Conservation (phyloP, 768 basidiomycete species). For the Calocybe indica region DNA sequence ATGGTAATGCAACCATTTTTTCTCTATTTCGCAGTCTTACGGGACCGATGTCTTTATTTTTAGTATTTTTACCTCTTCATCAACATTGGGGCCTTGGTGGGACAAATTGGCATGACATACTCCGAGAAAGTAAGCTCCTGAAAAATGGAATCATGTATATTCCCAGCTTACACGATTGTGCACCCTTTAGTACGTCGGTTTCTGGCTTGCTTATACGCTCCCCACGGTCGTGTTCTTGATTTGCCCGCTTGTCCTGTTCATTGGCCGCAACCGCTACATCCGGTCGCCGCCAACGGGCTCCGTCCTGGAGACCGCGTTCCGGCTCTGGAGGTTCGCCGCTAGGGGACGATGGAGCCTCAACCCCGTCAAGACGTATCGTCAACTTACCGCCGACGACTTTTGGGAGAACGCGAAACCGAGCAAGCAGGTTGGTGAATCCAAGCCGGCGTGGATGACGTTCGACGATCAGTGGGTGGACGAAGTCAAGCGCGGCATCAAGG, state of each 20-base stretch:
- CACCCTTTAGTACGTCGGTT: constrained; percentile 49
- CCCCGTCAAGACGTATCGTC: constrained; percentile 39
- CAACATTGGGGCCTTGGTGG: constrained; percentile 65
- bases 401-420: constrained; percentile 74
- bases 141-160: neutral
- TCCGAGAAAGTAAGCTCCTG: constrained; percentile 42
- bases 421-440: constrained; percentile 30
- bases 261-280: constrained; percentile 49
- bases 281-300: constrained; percentile 61
- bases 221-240: constrained; percentile 57
- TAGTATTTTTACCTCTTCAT: constrained; percentile 69
- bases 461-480: constrained; percentile 81
- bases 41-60: neutral
- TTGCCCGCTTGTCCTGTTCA: constrained; percentile 53
- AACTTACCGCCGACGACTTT: constrained; percentile 55
- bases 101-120: constrained; percentile 66
- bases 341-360: constrained; percentile 50
- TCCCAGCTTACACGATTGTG: neutral
- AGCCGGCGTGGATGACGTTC: constrained; percentile 68
- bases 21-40: neutral
- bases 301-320: constrained; percentile 44
- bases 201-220: constrained; percentile 61
- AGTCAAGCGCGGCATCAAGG: constrained; percentile 65
- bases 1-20: constrained; percentile 38
- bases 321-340: constrained; percentile 40